Evolutionary conservation across 2,329 filamentous ascomycete genomes (phyloP).

Genomic region (Colletotrichum acutatum): DNA sequence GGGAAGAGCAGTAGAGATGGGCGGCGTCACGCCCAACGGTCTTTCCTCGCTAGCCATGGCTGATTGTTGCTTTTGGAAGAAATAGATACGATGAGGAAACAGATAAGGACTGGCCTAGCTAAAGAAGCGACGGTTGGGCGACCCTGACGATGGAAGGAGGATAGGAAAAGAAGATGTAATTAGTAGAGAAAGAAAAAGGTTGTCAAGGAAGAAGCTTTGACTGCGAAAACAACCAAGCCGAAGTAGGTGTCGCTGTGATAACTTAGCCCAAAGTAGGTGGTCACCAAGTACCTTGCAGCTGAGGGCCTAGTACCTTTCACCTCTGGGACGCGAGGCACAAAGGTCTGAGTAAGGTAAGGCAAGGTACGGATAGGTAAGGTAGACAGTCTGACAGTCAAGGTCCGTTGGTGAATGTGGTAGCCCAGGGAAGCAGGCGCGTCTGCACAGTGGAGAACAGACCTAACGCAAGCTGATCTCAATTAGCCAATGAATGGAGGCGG

Average conservation of each 20-base stretch:
- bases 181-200: neutral
- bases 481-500: neutral
- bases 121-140: neutral
- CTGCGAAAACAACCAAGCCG: conserved; percentile 6
- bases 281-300: neutral
- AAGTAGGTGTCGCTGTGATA: neutral
- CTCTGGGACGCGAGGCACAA: neutral
- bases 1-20: conserved; percentile 82
- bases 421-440: neutral
- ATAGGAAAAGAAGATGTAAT: neutral
- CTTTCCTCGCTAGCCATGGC: conserved; percentile 52
- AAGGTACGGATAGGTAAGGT: no score
- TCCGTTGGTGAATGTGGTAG: neutral
- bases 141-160: neutral
- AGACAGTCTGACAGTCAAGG: neutral
- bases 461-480: neutral
- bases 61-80: conserved; percentile 1
- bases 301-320: neutral
- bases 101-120: neutral
- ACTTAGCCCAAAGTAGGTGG: neutral
- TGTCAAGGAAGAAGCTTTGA: neutral
- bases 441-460: neutral
- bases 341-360: neutral
- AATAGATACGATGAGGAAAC: neutral
- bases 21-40: conserved; percentile 78